These are phyloP conservation scores for Candida dendrica DNA, from an alignment of 805 yeast species.

Conservation along the genomic window DNA sequence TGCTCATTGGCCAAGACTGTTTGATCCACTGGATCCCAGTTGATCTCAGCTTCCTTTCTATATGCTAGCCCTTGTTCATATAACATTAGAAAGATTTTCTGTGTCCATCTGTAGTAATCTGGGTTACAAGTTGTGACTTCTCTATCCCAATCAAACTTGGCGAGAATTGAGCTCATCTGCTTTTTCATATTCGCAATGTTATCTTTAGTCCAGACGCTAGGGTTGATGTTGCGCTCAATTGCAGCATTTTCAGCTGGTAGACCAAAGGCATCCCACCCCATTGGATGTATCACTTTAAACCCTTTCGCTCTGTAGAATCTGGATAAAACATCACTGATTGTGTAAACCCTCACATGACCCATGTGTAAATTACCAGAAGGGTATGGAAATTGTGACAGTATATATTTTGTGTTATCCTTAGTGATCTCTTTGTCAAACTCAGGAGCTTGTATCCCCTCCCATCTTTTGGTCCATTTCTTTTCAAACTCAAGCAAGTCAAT, in stretches of 20 bases:
- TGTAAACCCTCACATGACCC: slow-evolving; percentile 91
- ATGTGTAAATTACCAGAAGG: slow-evolving; percentile 91
- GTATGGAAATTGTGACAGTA: slow-evolving; percentile 89
- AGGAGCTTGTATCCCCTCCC: slow-evolving; percentile 34
- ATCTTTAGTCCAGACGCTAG: slow-evolving; percentile 72
- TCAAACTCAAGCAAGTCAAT: slow-evolving; percentile 26
- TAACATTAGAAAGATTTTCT: slow-evolving; percentile 69
- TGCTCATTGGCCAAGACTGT: slow-evolving; percentile 97
- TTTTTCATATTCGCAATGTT: slow-evolving; percentile 83
- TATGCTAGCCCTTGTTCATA: slow-evolving; percentile 79
- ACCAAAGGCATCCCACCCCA: slow-evolving; percentile 99
- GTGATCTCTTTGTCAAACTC: slow-evolving; percentile 9
- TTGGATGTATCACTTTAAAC: slow-evolving; percentile 78
- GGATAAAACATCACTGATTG: slow-evolving; percentile 79
- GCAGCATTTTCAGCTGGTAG: slow-evolving; percentile 99
- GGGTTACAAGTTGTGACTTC: slow-evolving; percentile 84
- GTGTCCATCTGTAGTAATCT: slow-evolving; percentile 90
- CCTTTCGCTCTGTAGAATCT: slow-evolving; percentile 76
- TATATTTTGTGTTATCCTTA: slow-evolving; percentile 39
- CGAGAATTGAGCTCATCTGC: slow-evolving; percentile 73
- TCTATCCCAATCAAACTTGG: slow-evolving; percentile 89
- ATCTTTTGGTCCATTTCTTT: slow-evolving; percentile 43
- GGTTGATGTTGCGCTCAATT: slow-evolving; percentile 71
- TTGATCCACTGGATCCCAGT: slow-evolving; percentile 96
- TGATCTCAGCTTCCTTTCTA: slow-evolving; percentile 78